Base-by-base conservation (phyloP, 129 eudicot species). In the Lonicera japonica region DNA sequence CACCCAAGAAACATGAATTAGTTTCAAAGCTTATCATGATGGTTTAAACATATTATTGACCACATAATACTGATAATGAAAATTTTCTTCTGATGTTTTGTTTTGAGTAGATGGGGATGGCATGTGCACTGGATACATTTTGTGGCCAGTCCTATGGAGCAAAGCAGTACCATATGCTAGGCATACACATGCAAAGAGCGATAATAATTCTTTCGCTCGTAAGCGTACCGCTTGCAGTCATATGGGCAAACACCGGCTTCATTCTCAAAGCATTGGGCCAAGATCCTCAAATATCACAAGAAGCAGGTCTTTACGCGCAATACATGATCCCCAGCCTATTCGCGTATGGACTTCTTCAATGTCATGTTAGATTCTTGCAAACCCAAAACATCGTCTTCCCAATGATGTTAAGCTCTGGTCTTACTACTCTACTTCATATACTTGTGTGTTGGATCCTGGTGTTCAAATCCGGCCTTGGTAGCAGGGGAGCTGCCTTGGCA, bases 111-210 rank as follows among this genome's bases (percentile, higher is more conserved):
- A 70, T 83, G 86, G 97, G 97, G 16, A 83, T 90, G 97, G 80
- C 94, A 34, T 79, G 95, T 75, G 97, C 97, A 57, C 58, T 86
- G 59, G 97, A 90, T 70, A 90, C 97, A 12, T 68, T 86, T 36
- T 83, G 97, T 67, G 97, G 97, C 25, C 97, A 90, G 19, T 83
- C 97, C 2, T 86, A 76, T 67, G 97, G 97, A 58, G 97, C 97
- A 29, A 82, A 86, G 67, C 95, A 90, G 50, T 84, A 83, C 73
- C 90, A 81, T 66, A 81, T 86, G 95, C 70, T 90, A 0, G 95
- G 97, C 46, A 86, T 90, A 21, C 84, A 90, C 54, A 81, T 75
- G 86, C 97, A 86, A 45, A 76, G 86, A 70, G 82, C 88, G 41
- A 73, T 86, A 77, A 8, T 80, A 6, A 76, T 89, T 40, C 80